These are phyloP conservation scores for Fusarium sp. DNA, from an alignment of 2,329 filamentous ascomycete species.

Conservation along the genomic window DNA sequence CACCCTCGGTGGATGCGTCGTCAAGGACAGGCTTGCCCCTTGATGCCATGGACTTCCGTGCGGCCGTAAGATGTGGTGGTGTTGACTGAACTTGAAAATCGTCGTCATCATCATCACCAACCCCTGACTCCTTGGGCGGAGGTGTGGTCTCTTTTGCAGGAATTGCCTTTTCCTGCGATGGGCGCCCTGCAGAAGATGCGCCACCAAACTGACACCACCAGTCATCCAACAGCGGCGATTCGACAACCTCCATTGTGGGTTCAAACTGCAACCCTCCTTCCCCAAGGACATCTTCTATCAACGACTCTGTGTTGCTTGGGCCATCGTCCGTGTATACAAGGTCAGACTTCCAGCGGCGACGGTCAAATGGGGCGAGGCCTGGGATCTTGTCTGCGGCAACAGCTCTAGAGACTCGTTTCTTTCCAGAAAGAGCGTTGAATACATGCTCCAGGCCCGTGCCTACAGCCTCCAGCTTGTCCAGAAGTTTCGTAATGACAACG, in stretches of 20 bases:
- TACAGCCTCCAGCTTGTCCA: conserved; percentile 66
- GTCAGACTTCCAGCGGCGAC: conserved; percentile 53
- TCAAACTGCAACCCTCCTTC: conserved; percentile 48
- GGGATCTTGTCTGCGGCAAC: conserved; percentile 62
- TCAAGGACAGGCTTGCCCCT: conserved; percentile 32
- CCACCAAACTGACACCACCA: conserved; percentile 64
- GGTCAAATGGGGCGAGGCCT: conserved; percentile 63
- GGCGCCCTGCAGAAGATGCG: conserved; percentile 40
- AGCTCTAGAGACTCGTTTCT: conserved; percentile 59
- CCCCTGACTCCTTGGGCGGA: conserved; percentile 30
- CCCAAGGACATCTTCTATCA: conserved; percentile 59
- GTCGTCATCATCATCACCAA: conserved; percentile 57
- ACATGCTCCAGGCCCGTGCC: conserved; percentile 65
- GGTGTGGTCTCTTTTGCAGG: conserved; percentile 16
- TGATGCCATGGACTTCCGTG: conserved; percentile 37
- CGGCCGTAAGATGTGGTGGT: conserved; percentile 54
- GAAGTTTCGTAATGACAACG: conserved; percentile 60
- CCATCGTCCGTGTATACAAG: conserved; percentile 39
- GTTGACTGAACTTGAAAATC: conserved; percentile 66
- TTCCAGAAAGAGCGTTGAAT: conserved; percentile 63
- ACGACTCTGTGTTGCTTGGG: conserved; percentile 49
- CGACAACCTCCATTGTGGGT: conserved; percentile 46
- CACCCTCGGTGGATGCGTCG: conserved; percentile 51
- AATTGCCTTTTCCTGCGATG: conserved; percentile 28
- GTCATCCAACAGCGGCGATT: conserved; percentile 54